Percentiles rank a stretch among this genome's conserved stretches.
Conservation (phyloP, 2,329 filamentous ascomycete genomes). For the Monosporascus cannonballus region DNA sequence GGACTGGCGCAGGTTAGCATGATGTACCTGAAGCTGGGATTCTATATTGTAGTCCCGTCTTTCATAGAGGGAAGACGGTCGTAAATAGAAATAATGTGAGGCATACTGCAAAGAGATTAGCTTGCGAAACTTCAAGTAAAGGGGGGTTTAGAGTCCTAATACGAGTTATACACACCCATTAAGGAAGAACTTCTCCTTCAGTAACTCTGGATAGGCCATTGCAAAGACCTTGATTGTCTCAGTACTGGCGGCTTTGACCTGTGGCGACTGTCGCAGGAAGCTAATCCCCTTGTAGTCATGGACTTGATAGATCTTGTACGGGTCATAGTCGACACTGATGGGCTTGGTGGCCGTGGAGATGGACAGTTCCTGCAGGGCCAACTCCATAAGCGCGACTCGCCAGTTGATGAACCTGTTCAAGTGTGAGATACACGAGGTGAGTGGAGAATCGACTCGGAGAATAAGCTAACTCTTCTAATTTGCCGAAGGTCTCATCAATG, state of each 20-base stretch:
- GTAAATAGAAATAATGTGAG: background rate
- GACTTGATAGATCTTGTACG: slow-evolving; percentile 86
- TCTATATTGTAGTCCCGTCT: no score
- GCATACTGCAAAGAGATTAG: background rate
- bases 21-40: background rate
- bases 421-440: slow-evolving; percentile 1
- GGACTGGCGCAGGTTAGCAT: slow-evolving; percentile 42
- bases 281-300: slow-evolving; percentile 89
- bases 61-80: background rate
- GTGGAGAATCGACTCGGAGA: background rate
- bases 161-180: slow-evolving; percentile 38
- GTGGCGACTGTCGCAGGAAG: slow-evolving; percentile 76
- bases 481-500: slow-evolving; percentile 72
- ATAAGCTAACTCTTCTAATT: slow-evolving; percentile 65
- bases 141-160: background rate
- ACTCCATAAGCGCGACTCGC: slow-evolving; percentile 87
- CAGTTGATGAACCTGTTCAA: slow-evolving; percentile 71
- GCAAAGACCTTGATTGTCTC: slow-evolving; percentile 79
- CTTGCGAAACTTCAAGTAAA: background rate
- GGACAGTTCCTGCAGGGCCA: slow-evolving; percentile 68
- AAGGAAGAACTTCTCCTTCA: slow-evolving; percentile 91
- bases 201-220: slow-evolving; percentile 80
- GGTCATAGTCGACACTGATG: slow-evolving; percentile 71
- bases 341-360: slow-evolving; percentile 62
- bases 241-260: slow-evolving; percentile 68